These are phyloP conservation scores for Tricholomella constricta DNA, from an alignment of 768 basidiomycete species.

Conservation along the genomic window DNA sequence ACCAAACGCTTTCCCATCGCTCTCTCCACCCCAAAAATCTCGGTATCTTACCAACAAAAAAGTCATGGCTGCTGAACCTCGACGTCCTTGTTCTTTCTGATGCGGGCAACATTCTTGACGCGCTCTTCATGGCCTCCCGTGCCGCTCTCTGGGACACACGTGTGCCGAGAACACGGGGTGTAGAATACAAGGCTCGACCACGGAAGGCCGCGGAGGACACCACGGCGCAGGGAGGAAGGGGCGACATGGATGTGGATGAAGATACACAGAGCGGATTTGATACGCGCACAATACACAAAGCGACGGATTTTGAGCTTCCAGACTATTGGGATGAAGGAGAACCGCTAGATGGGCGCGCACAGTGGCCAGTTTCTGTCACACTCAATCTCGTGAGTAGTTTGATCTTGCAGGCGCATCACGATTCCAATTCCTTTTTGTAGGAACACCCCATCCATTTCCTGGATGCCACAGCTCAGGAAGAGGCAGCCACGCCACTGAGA, in stretches of 20 bases:
- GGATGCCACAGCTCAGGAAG: constrained; percentile 75
- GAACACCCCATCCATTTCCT: constrained; percentile 63
- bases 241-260: constrained; percentile 61
- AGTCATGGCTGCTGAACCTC: constrained; percentile 75
- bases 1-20: constrained; percentile 64
- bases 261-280: constrained; percentile 56
- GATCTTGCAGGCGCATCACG: neutral
- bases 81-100: constrained; percentile 78
- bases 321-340: constrained; percentile 91
- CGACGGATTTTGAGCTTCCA: constrained; percentile 82
- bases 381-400: constrained; percentile 67
- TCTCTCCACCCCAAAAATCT: constrained; percentile 71
- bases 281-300: constrained; percentile 49
- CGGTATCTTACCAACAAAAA: constrained; percentile 56
- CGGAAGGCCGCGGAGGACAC: constrained; percentile 7
- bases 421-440: constrained; percentile 33
- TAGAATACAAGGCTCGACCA: constrained; percentile 62
- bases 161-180: constrained; percentile 70
- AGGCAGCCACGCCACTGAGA: constrained; percentile 61
- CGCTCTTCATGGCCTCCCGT: constrained; percentile 75
- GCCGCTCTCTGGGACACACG: constrained; percentile 82
- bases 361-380: constrained; percentile 78
- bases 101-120: constrained; percentile 75
- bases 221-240: constrained; percentile 26
- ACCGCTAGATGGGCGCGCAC: constrained; percentile 56